Conservation (phyloP, 495 filamentous ascomycete species). For the Hypoxylon trugodes region DNA sequence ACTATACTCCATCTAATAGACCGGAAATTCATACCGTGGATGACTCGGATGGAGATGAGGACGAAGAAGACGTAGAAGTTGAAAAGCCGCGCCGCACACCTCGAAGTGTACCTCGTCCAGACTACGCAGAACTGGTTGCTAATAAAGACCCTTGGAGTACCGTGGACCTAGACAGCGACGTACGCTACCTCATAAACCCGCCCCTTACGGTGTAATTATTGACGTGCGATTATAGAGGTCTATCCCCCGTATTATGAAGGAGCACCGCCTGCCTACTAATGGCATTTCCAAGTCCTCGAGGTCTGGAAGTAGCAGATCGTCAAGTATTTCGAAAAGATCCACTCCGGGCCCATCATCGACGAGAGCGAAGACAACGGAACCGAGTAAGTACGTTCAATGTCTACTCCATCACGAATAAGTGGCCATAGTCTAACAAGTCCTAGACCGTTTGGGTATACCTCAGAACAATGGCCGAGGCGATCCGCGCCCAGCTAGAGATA, state of each 20-base stretch:
- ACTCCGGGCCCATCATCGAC: constrained; percentile 21
- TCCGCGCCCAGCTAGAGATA: constrained; percentile 38
- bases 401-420: neutral
- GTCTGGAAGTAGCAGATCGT: constrained; percentile 23
- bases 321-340: constrained; percentile 23
- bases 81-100: constrained; percentile 40
- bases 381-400: constrained; percentile 39
- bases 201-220: neutral
- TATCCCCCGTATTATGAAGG: constrained; percentile 26
- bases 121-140: constrained; percentile 44
- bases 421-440: neutral
- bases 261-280: constrained; percentile 1
- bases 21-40: neutral
- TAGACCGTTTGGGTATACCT: constrained; percentile 45
- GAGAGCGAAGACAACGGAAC: constrained; percentile 33
- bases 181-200: neutral
- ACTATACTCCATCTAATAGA: constrained; percentile 27
- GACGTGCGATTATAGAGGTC: constrained; percentile 11
- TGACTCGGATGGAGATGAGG: constrained; percentile 16
- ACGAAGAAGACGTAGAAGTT: constrained; percentile 18
- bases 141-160: constrained; percentile 43
- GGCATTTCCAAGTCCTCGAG: constrained; percentile 7
- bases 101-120: constrained; percentile 37
- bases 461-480: constrained; percentile 43
- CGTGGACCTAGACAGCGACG: constrained; percentile 36